phyloP scores from a whole-genome alignment of 2,329 filamentous ascomycete species.

The Davidsoniella eucalypti region DNA sequence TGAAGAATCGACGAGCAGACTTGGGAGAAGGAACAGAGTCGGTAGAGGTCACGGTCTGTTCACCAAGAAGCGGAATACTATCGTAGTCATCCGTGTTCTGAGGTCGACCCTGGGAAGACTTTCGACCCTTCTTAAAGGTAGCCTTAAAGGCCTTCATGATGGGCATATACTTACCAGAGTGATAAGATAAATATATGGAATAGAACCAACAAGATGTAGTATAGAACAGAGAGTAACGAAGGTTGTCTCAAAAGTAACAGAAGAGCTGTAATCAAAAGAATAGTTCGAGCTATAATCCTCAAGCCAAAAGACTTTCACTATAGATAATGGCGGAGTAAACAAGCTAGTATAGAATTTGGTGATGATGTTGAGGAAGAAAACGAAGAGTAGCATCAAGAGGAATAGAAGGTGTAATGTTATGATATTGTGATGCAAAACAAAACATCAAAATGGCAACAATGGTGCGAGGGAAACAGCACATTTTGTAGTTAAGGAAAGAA shows the following conservation, averaged over 20 bases:
- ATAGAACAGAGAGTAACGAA: no score
- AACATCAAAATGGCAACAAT: background rate
- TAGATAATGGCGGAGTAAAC: no score
- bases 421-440: background rate
- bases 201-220: no score
- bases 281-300: no score
- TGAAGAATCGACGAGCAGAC: background rate
- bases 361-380: background rate
- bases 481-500: constrained; percentile 1
- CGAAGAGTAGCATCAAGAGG: no score
- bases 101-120: background rate
- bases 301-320: background rate
- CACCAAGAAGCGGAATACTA: constrained; percentile 5
- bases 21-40: constrained; percentile 1
- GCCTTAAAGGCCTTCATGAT: constrained; percentile 12
- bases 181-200: no score
- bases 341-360: no score
- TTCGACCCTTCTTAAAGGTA: constrained; percentile 12
- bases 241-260: background rate
- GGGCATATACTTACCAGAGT: background rate
- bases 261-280: background rate
- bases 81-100: constrained; percentile 2
- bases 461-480: background rate
- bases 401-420: no score
- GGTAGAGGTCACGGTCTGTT: background rate